phyloP scores from a whole-genome alignment of 768 basidiomycete species.

The Boletellus ananas region DNA sequence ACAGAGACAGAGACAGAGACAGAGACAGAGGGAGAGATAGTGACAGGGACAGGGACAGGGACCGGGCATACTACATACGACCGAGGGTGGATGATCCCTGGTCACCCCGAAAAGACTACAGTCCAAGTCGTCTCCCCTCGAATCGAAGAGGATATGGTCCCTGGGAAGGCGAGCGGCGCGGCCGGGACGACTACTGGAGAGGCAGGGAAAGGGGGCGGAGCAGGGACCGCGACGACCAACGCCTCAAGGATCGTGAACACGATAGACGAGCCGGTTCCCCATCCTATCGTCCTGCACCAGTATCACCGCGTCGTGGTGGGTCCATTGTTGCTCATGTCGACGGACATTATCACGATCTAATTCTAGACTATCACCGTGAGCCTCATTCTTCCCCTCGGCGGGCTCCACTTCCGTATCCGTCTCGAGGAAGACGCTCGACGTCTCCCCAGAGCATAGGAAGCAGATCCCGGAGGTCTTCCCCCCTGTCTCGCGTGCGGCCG shows the following conservation, averaged over 20 bases:
- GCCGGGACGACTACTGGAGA: conserved; percentile 23
- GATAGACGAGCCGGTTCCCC: conserved; percentile 20
- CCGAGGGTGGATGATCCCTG: conserved; percentile 13
- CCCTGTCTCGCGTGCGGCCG: conserved; percentile 7
- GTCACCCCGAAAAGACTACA: conserved; percentile 16
- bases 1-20: conserved; percentile 21
- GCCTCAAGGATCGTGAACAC: conserved; percentile 18
- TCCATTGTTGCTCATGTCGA: neutral
- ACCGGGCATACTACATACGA: conserved; percentile 18
- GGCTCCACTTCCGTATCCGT: conserved; percentile 7
- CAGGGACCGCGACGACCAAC: conserved; percentile 19
- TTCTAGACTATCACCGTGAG: conserved; percentile 16
- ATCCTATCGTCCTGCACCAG: conserved; percentile 15
- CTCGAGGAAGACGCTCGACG: conserved; percentile 20
- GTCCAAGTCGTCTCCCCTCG: conserved; percentile 9
- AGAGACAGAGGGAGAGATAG: conserved; percentile 15
- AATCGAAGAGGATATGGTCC: conserved; percentile 14
- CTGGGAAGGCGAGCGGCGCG: conserved; percentile 16
- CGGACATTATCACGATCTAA: neutral
- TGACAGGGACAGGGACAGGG: conserved; percentile 20
- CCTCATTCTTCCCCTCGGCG: conserved; percentile 13
- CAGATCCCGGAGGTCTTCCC: conserved; percentile 24
- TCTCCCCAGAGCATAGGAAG: conserved; percentile 20
- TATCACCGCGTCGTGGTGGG: conserved; percentile 28
- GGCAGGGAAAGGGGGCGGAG: conserved; percentile 21